Evolutionary conservation across 2,329 filamentous ascomycete species (phyloP).

Genomic region (Cladophialophora bantiana): DNA sequence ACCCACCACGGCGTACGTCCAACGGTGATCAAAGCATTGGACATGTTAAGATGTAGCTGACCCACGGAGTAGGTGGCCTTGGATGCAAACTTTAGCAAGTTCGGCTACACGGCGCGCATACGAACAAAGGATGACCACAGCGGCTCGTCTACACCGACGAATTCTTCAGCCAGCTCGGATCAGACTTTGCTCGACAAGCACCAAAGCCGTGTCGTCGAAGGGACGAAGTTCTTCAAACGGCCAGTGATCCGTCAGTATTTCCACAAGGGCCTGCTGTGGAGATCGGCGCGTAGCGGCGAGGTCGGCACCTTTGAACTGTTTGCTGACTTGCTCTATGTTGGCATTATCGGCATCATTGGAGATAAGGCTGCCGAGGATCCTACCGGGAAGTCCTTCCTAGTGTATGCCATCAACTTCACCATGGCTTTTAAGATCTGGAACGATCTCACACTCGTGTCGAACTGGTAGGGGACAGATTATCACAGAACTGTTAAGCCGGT

Average conservation of each 20-base stretch:
- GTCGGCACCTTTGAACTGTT: conserved; percentile 71
- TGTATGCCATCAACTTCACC: conserved; percentile 67
- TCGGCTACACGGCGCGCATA: conserved; percentile 18
- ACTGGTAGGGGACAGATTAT: conserved; percentile 10
- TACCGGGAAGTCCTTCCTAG: conserved; percentile 60
- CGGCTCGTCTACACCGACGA: conserved; percentile 4
- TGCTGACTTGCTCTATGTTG: conserved; percentile 57
- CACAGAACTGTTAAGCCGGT: not conserved
- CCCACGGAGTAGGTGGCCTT: conserved; percentile 5
- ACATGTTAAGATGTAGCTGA: not conserved
- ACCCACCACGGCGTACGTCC: conserved; percentile 8
- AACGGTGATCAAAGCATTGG: not conserved
- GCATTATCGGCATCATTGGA: conserved; percentile 20
- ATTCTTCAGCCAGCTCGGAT: not conserved
- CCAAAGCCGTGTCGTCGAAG: conserved; percentile 13
- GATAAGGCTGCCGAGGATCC: conserved; percentile 21
- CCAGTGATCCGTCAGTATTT: conserved; percentile 21
- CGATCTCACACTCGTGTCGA: conserved; percentile 22
- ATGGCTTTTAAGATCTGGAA: conserved; percentile 46
- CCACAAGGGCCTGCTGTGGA: conserved; percentile 47
- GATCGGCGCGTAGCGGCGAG: conserved; percentile 64
- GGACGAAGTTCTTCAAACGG: conserved; percentile 17
- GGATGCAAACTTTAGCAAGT: conserved; percentile 20
- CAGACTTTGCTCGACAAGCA: conserved; percentile 13
- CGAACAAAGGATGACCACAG: conserved; percentile 21